Conservation (phyloP, 805 yeast species). For the Saturnispora silvae region DNA sequence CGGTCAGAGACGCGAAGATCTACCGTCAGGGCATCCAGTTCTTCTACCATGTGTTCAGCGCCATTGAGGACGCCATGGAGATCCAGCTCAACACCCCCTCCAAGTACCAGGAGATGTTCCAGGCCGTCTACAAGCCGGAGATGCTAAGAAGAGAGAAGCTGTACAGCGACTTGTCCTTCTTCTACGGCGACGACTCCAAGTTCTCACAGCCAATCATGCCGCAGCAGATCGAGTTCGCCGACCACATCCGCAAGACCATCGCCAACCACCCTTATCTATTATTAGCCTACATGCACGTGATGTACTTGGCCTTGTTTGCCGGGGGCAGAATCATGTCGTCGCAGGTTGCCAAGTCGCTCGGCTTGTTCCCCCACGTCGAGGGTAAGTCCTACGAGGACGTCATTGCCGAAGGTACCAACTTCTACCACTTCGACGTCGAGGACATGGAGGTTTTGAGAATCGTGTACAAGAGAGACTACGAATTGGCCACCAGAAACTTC, state of each 20-base stretch:
- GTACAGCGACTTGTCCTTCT: conserved; percentile 54
- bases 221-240: conserved; percentile 49
- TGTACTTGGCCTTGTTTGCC: conserved; percentile 78
- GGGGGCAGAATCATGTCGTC: conserved; percentile 73
- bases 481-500: conserved; percentile 60
- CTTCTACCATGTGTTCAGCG: conserved; percentile 56
- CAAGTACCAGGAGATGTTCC: conserved; percentile 38
- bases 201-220: conserved; percentile 48
- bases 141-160: conserved; percentile 51
- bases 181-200: conserved; percentile 49
- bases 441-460: conserved; percentile 58
- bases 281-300: conserved; percentile 74
- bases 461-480: conserved; percentile 65
- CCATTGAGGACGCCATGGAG: conserved; percentile 46
- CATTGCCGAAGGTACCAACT: conserved; percentile 52
- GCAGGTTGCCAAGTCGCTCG: conserved; percentile 51
- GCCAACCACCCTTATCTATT: conserved; percentile 57
- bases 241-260: conserved; percentile 47
- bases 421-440: conserved; percentile 54
- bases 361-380: conserved; percentile 64
- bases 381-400: conserved; percentile 59
- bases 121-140: conserved; percentile 58
- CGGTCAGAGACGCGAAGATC: conserved; percentile 62
- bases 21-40: conserved; percentile 75
- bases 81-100: conserved; percentile 31